Conservation (phyloP, 768 basidiomycete genomes). For the Boletus vinaceobasis region DNA sequence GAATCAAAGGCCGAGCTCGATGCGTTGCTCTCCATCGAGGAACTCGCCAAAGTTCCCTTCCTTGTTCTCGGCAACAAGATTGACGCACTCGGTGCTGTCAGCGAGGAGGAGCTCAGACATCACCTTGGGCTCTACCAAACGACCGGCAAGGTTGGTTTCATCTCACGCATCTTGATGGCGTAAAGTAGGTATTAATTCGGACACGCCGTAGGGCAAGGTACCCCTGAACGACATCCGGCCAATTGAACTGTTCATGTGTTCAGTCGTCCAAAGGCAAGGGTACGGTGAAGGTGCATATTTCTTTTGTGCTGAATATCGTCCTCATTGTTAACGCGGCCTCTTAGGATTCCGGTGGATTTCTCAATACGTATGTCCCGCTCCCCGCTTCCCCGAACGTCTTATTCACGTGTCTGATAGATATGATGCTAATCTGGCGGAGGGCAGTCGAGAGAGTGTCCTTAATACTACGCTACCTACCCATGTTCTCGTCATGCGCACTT, state of each 20-base stretch:
- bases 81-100: slow-evolving; percentile 95
- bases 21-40: slow-evolving; percentile 91
- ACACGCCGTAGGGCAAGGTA: slow-evolving; percentile 76
- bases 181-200: slow-evolving; percentile 4
- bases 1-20: slow-evolving; percentile 98
- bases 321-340: slow-evolving; percentile 2
- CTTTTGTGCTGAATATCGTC: background rate
- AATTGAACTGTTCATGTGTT: slow-evolving; percentile 99
- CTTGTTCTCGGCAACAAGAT: slow-evolving; percentile 99
- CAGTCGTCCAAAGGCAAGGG: slow-evolving; percentile 97
- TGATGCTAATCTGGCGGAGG: slow-evolving; percentile 9
- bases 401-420: slow-evolving; percentile 23
- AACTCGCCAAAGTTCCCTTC: slow-evolving; percentile 95
- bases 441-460: slow-evolving; percentile 4
- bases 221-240: slow-evolving; percentile 95
- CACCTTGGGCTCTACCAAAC: slow-evolving; percentile 96
- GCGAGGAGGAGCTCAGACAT: slow-evolving; percentile 95
- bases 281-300: slow-evolving; percentile 82
- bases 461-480: slow-evolving; percentile 23
- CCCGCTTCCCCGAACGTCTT: background rate
- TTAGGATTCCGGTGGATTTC: slow-evolving; percentile 92
- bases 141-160: slow-evolving; percentile 84
- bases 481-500: slow-evolving; percentile 15
- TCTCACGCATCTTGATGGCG: background rate
- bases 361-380: slow-evolving; percentile 74